Evolutionary conservation across 306 rosid species (phyloP), one percentile per base, ranked within the genome.

Genomic region (Glycine latifolia): DNA sequence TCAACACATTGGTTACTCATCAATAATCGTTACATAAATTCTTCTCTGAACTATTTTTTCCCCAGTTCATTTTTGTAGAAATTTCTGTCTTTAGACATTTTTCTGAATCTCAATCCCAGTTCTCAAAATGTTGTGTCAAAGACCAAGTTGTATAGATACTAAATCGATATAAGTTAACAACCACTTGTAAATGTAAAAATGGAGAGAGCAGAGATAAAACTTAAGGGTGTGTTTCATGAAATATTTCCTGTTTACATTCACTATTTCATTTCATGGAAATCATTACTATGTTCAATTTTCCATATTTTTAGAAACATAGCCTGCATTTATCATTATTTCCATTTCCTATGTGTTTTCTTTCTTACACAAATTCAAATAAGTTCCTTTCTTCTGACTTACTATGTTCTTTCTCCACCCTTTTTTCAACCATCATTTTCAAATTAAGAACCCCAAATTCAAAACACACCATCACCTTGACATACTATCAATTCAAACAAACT

Each of bases 1-100:
- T 52, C 83, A 83, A 73, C 52, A 35, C 71, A 76, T 10, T 37
- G 2, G 41, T 76, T 83, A 86, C 16, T 69, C 70, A 63, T n/a
- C 62, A 37, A 13, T 69, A 65, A 63, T n/a, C 62, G 48, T 16
- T 58, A 20, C 11, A 31, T 62, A 58, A 49, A 55, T 37, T 44
- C 54, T 33, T 17, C 50, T 62, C 8, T 7, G 5, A n/a, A 47
- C 67, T 79, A 4, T 37, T n/a, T 35, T 54, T 48, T 53, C 49
- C 55, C 16, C 31, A 37, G 3, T 55, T 49, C 33, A 17, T 5
- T 52, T 1, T 37, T 26, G 35, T n/a, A 41, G 31, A 46, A 52
- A 7, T 52, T 62, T 62, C 20, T 20, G 26, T 35, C 60, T 69
- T 60, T 17, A 11, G 63, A 46, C 16, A 13, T 68, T 35, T 41